phyloP scores from a whole-genome alignment of 2,329 filamentous ascomycete genomes.

The Fusarium sp. region DNA sequence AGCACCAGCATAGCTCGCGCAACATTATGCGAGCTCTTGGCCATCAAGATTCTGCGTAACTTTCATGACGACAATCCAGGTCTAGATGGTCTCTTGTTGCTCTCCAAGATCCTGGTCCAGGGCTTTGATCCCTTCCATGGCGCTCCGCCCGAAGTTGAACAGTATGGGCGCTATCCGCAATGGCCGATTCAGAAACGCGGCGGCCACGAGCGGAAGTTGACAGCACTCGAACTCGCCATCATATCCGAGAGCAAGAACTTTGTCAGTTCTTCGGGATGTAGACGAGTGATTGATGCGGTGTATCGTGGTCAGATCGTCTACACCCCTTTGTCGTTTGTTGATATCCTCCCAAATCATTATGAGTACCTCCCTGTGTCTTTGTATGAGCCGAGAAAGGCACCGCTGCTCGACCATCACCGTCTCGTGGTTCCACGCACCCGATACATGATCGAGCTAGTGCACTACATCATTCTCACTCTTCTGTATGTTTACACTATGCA shows the following conservation, averaged over 20 bases:
- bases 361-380: slow-evolving; percentile 74
- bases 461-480: slow-evolving; percentile 69
- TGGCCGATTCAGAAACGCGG: slow-evolving; percentile 54
- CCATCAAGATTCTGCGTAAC: slow-evolving; percentile 70
- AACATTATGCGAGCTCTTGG: slow-evolving; percentile 73
- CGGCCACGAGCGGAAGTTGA: slow-evolving; percentile 64
- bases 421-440: slow-evolving; percentile 74
- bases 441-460: slow-evolving; percentile 70
- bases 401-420: slow-evolving; percentile 74
- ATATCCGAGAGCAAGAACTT: slow-evolving; percentile 75
- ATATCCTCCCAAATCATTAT: slow-evolving; percentile 78
- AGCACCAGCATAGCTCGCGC: slow-evolving; percentile 74
- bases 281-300: slow-evolving; percentile 75
- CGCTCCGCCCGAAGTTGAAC: slow-evolving; percentile 66
- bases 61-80: slow-evolving; percentile 74
- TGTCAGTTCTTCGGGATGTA: slow-evolving; percentile 70
- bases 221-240: slow-evolving; percentile 77
- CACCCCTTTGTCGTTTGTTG: slow-evolving; percentile 74
- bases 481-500: slow-evolving; percentile 73
- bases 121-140: slow-evolving; percentile 77
- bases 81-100: slow-evolving; percentile 67
- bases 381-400: slow-evolving; percentile 72
- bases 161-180: slow-evolving; percentile 54
- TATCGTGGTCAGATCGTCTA: slow-evolving; percentile 75
- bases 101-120: slow-evolving; percentile 74